Evolutionary conservation across 768 basidiomycete genomes (phyloP), one percentile per base, ranked within the genome.

Genomic region (Pulveroboletus sp.): DNA sequence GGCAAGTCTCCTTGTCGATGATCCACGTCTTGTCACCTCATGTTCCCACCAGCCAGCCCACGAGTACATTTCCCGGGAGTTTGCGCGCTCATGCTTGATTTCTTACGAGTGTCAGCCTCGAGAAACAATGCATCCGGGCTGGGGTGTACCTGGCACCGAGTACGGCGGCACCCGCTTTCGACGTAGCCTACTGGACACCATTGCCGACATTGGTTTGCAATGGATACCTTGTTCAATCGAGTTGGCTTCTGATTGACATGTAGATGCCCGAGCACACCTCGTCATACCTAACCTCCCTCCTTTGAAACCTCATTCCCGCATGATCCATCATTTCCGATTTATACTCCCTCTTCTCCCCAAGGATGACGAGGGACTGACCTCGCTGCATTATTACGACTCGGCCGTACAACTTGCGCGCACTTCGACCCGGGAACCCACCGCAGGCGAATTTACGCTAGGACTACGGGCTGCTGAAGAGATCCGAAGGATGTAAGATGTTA

Each of bases 271-370:
- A 39, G 85, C 87, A 24, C 87, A 82, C 55, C 64, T 77, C 40
- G 77, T 90, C 34, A 86, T 91, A 51, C 89, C 89, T 24, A 77
- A 79, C 32, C 80, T 87, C 45, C 90, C 88, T 12, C 58, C 69
- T 16, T 65, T 86, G 58, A 84, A 84, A 55, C 87, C 88, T 3
- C 83, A 87, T 63, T 75, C 76, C 5, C 82, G 87, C 54, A 84
- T 90, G 84, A 72, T 85, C 40, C 82, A 87, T 64, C 87, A 90
- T 63, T 87, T 90, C 60, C 82, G 88, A 36, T 88, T 85, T 68
- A 76, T 91, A 31, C 67, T 78, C 4, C 87, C 87, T 0, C 73
- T 91, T 2, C 48, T 81, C 73, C 47, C 73, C 66, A 68, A 64
- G 48, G 81, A 86, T 51, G 80, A 81, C 24, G 77, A 82, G 38